Evolutionary conservation across 768 basidiomycete species (phyloP).

Genomic region (Cystoderma amianthinum): DNA sequence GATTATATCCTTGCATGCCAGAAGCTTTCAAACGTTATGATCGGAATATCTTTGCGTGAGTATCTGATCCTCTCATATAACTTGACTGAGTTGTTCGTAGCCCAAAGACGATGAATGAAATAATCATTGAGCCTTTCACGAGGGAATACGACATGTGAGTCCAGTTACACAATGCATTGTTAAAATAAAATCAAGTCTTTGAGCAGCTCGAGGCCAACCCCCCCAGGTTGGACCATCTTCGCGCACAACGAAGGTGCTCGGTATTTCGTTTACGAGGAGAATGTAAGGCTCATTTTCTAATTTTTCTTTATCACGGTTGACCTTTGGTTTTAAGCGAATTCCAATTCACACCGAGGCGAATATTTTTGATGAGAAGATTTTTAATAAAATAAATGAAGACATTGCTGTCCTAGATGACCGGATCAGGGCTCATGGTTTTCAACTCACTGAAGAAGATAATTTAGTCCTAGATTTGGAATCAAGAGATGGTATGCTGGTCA

Average conservation of each 20-base stretch:
- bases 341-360: constrained; percentile 20
- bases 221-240: constrained; percentile 6
- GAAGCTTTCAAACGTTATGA: neutral
- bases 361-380: constrained; percentile 10
- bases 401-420: constrained; percentile 9
- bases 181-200: too few relatives aligned
- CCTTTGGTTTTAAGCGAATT: too few relatives aligned
- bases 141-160: neutral
- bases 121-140: neutral
- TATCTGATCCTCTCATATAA: too few relatives aligned
- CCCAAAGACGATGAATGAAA: neutral
- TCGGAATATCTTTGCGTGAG: neutral
- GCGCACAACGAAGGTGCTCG: constrained; percentile 18
- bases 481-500: constrained; percentile 6
- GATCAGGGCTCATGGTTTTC: constrained; percentile 8
- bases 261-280: constrained; percentile 13
- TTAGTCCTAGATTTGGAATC: constrained; percentile 12
- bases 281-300: constrained; percentile 4
- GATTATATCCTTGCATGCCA: neutral
- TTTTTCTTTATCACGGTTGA: too few relatives aligned
- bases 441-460: constrained; percentile 7
- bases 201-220: too few relatives aligned
- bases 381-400: constrained; percentile 8
- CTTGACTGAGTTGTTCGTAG: too few relatives aligned
- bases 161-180: too few relatives aligned